These are phyloP conservation scores for Asterella californica DNA, from an alignment of 225 moss, liverwort and hornwort species.

Conservation along the genomic window DNA sequence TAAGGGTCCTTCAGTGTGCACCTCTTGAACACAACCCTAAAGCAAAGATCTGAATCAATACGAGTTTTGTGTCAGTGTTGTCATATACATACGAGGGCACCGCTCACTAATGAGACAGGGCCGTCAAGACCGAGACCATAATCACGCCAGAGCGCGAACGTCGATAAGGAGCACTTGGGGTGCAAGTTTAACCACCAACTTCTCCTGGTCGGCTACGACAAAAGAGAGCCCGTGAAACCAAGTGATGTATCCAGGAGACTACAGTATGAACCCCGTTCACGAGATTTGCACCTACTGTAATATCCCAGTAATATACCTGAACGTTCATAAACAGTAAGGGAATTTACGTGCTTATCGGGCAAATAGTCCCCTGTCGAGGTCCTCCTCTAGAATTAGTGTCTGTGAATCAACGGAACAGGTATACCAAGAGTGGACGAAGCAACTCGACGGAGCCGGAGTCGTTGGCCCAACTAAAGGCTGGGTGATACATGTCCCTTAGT, in stretches of 20 bases:
- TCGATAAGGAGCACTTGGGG: background rate
- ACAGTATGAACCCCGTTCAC: background rate
- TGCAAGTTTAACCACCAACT: background rate
- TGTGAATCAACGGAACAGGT: background rate
- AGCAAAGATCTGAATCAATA: too few species aligned
- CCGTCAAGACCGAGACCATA: too few species aligned
- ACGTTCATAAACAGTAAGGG: background rate
- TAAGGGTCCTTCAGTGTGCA: too few species aligned
- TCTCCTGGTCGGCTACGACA: background rate
- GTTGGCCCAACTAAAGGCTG: background rate
- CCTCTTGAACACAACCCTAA: too few species aligned
- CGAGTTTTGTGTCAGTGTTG: too few species aligned
- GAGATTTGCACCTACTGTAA: background rate
- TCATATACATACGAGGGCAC: too few species aligned
- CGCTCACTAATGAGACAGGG: too few species aligned
- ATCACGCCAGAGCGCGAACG: background rate
- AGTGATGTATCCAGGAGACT: background rate
- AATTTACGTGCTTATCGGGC: background rate
- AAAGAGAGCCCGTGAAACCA: background rate
- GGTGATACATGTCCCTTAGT: background rate
- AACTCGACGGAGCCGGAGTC: background rate
- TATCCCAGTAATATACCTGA: too few species aligned
- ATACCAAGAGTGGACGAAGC: too few species aligned
- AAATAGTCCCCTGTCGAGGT: background rate
- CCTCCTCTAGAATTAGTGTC: background rate